Percentiles rank a stretch among this genome's conserved stretches.
phyloP scores from a whole-genome alignment of 352 stramenopile species.

The Phytopythium delawarense region DNA sequence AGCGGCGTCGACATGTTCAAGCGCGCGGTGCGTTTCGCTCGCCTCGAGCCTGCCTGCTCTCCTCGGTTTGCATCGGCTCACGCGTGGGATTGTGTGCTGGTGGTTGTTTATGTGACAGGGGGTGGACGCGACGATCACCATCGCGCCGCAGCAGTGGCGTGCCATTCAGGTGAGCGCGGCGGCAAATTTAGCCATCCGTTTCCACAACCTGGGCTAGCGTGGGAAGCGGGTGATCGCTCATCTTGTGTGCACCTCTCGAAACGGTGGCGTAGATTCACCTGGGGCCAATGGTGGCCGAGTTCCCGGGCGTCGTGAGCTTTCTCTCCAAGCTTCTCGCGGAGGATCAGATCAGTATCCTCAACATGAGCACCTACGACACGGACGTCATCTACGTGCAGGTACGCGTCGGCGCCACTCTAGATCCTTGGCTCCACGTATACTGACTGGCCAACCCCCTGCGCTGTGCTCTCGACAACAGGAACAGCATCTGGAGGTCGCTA shows the following conservation, averaged over 20 bases:
- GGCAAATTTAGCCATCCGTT: background rate
- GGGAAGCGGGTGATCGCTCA: background rate
- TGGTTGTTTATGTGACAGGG: conserved; percentile 23
- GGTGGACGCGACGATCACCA: conserved; percentile 58
- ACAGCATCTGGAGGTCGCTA: conserved; percentile 51
- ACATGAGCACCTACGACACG: conserved; percentile 89
- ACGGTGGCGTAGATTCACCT: conserved; percentile 66
- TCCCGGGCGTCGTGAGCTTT: conserved; percentile 82
- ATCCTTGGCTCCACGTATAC: too few relatives aligned
- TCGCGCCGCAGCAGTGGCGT: conserved; percentile 72
- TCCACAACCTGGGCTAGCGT: background rate
- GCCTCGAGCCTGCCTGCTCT: background rate
- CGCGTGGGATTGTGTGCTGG: too few relatives aligned
- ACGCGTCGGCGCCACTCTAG: too few relatives aligned
- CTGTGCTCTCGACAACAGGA: conserved; percentile 18
- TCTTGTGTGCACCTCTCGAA: background rate
- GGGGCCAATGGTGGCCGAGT: conserved; percentile 82
- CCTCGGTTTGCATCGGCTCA: background rate
- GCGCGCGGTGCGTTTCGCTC: conserved; percentile 39
- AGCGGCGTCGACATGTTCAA: conserved; percentile 81
- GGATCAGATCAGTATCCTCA: conserved; percentile 87
- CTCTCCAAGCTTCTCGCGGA: conserved; percentile 79
- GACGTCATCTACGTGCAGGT: conserved; percentile 84
- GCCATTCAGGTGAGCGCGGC: conserved; percentile 55
- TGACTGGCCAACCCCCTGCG: too few relatives aligned